Base-by-base conservation (phyloP, 164 flowering plant genomes). In the Chimonanthus praecox region DNA sequence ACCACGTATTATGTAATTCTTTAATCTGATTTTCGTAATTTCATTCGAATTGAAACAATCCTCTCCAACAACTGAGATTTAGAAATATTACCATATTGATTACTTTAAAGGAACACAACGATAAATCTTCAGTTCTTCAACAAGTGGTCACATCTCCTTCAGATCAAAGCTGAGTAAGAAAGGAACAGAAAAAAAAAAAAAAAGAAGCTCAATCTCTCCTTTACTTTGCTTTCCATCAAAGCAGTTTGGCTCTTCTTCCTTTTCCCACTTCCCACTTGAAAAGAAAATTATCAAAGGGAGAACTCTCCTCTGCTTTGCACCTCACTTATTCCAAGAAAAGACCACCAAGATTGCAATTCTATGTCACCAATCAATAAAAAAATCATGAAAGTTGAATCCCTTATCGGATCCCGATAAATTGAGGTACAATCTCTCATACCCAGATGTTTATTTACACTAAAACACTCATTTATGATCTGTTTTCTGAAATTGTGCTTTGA, bases 211-310 rank as follows among this genome's bases (percentile, higher is more conserved):
- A 47, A 47, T 67, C 70, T 47, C 49, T 48, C 50, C 10, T 21
- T 68, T 68, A 33, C 70, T 47, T 68, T 68, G 70, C 70, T 68
- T 68, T 47, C 54, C 54, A 47, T 48, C 70, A 48, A 68, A 68
- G 70, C 54, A 48, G 47, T 68, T 68, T 68, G 70, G 51, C 18
- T 68, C n/a, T 47, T 47, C 50, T 51, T 68, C 70, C 68, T 65
- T 65, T 47, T 48, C 6, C 54, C 47, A 6, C 54, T 46, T 3
- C 47, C n/a, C 51, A 15, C 7, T 68, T 48, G 20, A 20, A 49
- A 47, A 15, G 49, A 68, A 65, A 5, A 68, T 13, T 7, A 44
- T 15, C 51, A 47, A 68, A 47, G 47, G 47, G 11, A 68, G 21
- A 6, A 43, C 68, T n/a, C 50, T 6, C 9, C 54, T 51, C 54